Evolutionary conservation across 805 yeast species (phyloP), one percentile per base, ranked within the genome.

Genomic region (Hagleromyces aurorensis): DNA sequence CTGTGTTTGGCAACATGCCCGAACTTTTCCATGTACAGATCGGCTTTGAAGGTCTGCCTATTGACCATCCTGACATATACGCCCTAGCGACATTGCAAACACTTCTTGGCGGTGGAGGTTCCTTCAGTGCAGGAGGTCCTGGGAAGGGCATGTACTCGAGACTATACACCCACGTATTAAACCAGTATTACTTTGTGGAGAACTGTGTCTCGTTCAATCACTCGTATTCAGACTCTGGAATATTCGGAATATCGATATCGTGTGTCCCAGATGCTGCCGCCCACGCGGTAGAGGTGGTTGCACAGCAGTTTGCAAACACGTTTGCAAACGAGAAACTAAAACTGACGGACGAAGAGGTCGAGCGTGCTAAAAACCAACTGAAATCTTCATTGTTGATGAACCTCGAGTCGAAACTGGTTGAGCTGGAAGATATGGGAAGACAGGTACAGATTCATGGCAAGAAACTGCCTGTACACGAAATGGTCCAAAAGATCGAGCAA

Each of bases 101-200:
- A 36, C 64, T 89, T 13, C 62, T 91, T 9, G 98, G 98, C 23
- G 96, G 97, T 20, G 98, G 97, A 34, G 94, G 96, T 4, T 86
- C 97, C 1, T 91, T 91, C 52, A 78, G 93, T 12, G 97, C 98
- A 7, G 98, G 98, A 42, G 98, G 98, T 0, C 98, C 98, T 11
- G 98, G 98, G 31, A 91, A 91, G 58, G 98, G 98, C 4, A 87
- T 91, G 97, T 91, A 86, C 55, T 84, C 96, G 4, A 70, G 97
- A 36, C 71, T 93, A 14, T 91, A 86, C 62, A 84, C 95, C 0
- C 75, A 86, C 44, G 94, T 91, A 3, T 66, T 91, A 52, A 89
- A 89, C 59, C 91, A 80, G 53, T 83, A 81, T 52, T 94, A 93
- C 21, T 87, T 80, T 53, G 76, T 91, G 29, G 98, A 91, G 51